Conservation (phyloP, 2,329 filamentous ascomycete genomes). For the Botrytis hyacinthi region DNA sequence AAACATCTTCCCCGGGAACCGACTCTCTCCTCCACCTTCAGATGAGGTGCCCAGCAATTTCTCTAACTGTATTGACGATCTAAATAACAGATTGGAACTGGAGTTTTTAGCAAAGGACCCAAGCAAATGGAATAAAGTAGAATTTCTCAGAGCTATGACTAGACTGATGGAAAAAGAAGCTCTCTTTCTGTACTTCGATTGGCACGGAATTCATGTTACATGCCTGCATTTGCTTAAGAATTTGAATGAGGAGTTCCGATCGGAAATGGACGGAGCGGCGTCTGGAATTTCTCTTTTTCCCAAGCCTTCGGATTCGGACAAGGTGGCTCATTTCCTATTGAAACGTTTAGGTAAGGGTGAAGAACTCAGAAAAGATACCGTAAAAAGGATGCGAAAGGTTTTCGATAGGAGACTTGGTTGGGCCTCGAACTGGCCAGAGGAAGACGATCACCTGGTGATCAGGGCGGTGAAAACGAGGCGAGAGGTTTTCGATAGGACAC, state of each 20-base stretch:
- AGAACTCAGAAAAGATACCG: not conserved
- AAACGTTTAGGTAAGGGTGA: not conserved
- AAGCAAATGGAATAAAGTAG: conserved; percentile 18
- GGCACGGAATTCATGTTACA: conserved; percentile 20
- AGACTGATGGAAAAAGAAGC: conserved; percentile 22
- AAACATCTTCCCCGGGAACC: not conserved
- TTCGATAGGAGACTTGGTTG: not conserved
- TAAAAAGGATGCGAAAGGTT: not conserved
- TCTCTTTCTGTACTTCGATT: conserved; percentile 26
- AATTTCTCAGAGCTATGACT: conserved; percentile 23
- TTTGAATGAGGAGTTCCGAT: not conserved
- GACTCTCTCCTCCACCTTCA: not conserved
- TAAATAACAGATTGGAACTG: not conserved
- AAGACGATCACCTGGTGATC: not conserved
- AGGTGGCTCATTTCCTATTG: not conserved
- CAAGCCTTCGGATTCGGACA: not conserved
- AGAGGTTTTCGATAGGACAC: not conserved
- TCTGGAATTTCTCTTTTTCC: not conserved
- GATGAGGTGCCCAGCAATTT: not conserved
- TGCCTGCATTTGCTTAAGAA: not conserved
- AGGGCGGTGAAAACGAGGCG: not conserved
- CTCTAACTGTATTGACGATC: not conserved
- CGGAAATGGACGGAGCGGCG: not conserved
- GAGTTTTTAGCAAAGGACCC: conserved; percentile 15
- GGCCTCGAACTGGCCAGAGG: rapidly evolving